Evolutionary conservation across 2,329 filamentous ascomycete genomes (phyloP).

Genomic region (Penicillium verrucosum): DNA sequence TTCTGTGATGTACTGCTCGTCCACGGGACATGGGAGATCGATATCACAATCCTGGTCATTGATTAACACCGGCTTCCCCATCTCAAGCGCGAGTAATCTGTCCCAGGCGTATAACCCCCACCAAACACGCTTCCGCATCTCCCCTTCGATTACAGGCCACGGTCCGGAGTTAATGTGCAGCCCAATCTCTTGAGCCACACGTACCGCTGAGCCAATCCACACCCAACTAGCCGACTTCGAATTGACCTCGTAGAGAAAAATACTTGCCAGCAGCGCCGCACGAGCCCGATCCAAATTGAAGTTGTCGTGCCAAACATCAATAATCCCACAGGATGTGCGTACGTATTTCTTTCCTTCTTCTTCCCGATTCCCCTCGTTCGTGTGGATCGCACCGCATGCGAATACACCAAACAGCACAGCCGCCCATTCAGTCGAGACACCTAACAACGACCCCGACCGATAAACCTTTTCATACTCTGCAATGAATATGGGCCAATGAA

Average conservation of each 20-base stretch:
- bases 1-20: slow-evolving; percentile 64
- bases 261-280: slow-evolving; percentile 66
- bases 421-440: slow-evolving; percentile 66
- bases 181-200: slow-evolving; percentile 78
- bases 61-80: slow-evolving; percentile 77
- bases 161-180: slow-evolving; percentile 72
- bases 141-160: slow-evolving; percentile 72
- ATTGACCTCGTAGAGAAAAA: slow-evolving; percentile 83
- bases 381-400: slow-evolving; percentile 76
- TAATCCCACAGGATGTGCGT: slow-evolving; percentile 64
- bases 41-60: slow-evolving; percentile 87
- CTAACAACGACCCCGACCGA: slow-evolving; percentile 58
- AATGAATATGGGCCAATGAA: slow-evolving; percentile 85
- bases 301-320: slow-evolving; percentile 79
- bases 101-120: slow-evolving; percentile 93
- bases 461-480: slow-evolving; percentile 75
- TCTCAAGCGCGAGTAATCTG: slow-evolving; percentile 71
- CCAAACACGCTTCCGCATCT: slow-evolving; percentile 86
- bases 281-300: slow-evolving; percentile 73
- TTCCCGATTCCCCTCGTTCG: slow-evolving; percentile 54
- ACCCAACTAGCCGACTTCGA: slow-evolving; percentile 79
- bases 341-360: slow-evolving; percentile 64
- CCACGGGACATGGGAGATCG: slow-evolving; percentile 70
- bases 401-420: slow-evolving; percentile 80
- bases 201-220: slow-evolving; percentile 77